These are phyloP conservation scores for Arthroderma uncinatum DNA, from an alignment of 2,329 filamentous ascomycete species.

Conservation along the genomic window DNA sequence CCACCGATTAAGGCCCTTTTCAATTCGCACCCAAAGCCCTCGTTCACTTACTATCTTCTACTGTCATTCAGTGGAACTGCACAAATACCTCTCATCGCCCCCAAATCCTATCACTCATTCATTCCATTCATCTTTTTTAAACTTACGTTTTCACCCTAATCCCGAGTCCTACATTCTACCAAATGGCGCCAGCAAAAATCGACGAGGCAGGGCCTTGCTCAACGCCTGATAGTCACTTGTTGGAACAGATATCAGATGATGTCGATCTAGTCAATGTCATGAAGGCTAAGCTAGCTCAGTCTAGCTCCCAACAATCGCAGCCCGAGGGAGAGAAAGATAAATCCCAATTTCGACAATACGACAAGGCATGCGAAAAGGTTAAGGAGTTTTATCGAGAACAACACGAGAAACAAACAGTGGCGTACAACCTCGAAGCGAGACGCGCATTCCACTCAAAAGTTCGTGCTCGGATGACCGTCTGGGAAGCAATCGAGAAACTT, in stretches of 20 bases:
- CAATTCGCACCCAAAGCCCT: neutral
- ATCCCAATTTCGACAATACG: slow-evolving; percentile 60
- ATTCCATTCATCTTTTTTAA: neutral
- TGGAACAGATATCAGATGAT: slow-evolving; percentile 35
- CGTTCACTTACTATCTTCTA: neutral
- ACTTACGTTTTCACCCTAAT: neutral
- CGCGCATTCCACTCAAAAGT: slow-evolving; percentile 56
- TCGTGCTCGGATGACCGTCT: slow-evolving; percentile 69
- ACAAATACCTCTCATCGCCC: slow-evolving; percentile 1
- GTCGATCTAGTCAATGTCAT: slow-evolving; percentile 51
- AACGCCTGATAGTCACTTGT: slow-evolving; percentile 2
- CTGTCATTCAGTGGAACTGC: neutral
- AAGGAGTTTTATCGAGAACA: slow-evolving; percentile 66
- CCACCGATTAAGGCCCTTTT: neutral
- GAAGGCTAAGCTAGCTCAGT: slow-evolving; percentile 32
- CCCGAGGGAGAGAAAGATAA: slow-evolving; percentile 8
- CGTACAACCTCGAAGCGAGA: slow-evolving; percentile 78
- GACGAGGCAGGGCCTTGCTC: neutral
- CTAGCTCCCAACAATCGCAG: neutral
- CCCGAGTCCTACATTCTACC: neutral
- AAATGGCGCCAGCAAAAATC: slow-evolving; percentile 12
- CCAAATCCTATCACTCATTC: neutral
- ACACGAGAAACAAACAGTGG: slow-evolving; percentile 39
- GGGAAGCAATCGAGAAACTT: slow-evolving; percentile 87
- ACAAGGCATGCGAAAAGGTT: slow-evolving; percentile 64